phyloP scores from a whole-genome alignment of 2,329 filamentous ascomycete species.

The Camptophora hylomeconis region DNA sequence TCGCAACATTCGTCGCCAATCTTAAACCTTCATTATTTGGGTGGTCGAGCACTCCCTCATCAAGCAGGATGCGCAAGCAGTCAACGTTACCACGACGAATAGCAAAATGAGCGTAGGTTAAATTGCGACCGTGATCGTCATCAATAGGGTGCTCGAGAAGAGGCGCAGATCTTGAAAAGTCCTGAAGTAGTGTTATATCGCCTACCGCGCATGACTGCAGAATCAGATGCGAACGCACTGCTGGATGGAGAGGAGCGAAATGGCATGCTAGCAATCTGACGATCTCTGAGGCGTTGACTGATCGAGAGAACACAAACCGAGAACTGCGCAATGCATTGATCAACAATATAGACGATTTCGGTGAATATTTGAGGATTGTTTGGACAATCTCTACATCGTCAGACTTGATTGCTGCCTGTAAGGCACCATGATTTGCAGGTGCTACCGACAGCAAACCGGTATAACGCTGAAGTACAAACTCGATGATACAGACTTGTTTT shows the following conservation, averaged over 20 bases:
- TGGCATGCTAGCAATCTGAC: not conserved
- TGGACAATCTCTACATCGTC: constrained; percentile 5
- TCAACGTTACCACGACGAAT: constrained; percentile 5
- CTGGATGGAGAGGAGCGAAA: not conserved
- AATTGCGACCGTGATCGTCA: constrained; percentile 2
- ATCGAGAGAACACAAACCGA: constrained; percentile 4
- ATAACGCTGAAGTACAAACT: constrained; percentile 4
- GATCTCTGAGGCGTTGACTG: constrained; percentile 3
- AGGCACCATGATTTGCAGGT: not conserved
- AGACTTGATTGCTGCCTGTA: constrained; percentile 5
- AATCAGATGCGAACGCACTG: constrained; percentile 3
- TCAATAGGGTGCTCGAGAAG: constrained; percentile 4
- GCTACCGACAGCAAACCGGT: constrained; percentile 3
- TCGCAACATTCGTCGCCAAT: constrained; percentile 2
- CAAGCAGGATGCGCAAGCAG: constrained; percentile 3
- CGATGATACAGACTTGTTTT: constrained; percentile 4
- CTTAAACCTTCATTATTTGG: not conserved
- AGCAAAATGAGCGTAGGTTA: constrained; percentile 3
- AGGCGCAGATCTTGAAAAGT: constrained; percentile 3
- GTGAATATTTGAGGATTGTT: constrained; percentile 6
- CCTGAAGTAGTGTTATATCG: constrained; percentile 5
- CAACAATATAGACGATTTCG: constrained; percentile 5
- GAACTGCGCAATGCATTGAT: constrained; percentile 3
- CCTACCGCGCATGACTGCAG: constrained; percentile 6
- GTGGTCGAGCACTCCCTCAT: constrained; percentile 3